These are phyloP conservation scores for Pestalotiopsis sp. DNA, from an alignment of 2,329 filamentous ascomycete species.

Conservation along the genomic window DNA sequence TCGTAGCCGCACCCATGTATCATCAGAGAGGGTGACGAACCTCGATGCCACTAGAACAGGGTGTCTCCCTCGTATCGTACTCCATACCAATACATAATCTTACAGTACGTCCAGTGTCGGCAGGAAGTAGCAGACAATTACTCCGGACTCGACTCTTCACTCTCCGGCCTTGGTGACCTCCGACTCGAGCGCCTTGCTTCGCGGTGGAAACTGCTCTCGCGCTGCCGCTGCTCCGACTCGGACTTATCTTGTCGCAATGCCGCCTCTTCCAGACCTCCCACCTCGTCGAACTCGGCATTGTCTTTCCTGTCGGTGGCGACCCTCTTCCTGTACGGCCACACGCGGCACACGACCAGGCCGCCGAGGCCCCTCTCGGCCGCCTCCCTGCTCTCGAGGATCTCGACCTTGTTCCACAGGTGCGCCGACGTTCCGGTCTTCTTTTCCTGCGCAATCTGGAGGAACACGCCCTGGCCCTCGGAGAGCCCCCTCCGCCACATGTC, in stretches of 20 bases:
- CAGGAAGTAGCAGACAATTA: too few relatives aligned
- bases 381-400: slow-evolving; percentile 8
- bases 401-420: not conserved
- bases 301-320: not conserved
- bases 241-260: not conserved
- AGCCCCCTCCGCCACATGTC: not conserved
- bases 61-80: too few relatives aligned
- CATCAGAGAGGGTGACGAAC: too few relatives aligned
- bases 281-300: not conserved
- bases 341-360: not conserved
- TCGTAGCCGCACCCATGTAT: too few relatives aligned
- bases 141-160: too few relatives aligned
- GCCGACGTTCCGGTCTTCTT: not conserved
- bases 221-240: not conserved
- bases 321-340: not conserved
- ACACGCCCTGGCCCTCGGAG: not conserved
- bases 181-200: too few relatives aligned
- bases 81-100: too few relatives aligned
- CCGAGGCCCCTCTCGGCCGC: not conserved
- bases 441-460: not conserved
- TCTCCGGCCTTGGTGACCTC: too few relatives aligned
- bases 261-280: not conserved
- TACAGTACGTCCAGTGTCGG: too few relatives aligned
- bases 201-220: too few relatives aligned
- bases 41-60: too few relatives aligned